Evolutionary conservation across 805 yeast genomes (phyloP), one percentile per base, ranked within the genome.

Genomic region (Metschnikowia borealis): DNA sequence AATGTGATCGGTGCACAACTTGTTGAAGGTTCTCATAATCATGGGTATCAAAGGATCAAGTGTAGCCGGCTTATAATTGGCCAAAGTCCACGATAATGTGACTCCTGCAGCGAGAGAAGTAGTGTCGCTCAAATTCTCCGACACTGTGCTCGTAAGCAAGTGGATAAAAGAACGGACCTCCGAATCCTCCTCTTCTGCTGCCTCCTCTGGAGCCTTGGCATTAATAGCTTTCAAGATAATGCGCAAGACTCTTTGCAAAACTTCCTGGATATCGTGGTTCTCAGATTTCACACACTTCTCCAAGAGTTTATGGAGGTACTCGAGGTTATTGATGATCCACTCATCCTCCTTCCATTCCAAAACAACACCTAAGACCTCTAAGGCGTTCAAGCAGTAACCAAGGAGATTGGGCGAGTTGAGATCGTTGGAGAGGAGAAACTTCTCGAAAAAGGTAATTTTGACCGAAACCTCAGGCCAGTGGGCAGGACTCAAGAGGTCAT

Each of bases 391-490:
- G 58, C 96, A 87, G 58, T 87, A 85, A 1, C 90, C 89, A 21
- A 89, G 65, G 38, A 87, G 77, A 53, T 84, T 84, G 34, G 82
- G 78, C 13, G 89, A 79, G 35, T 78, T 81, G 51, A 87, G 71
- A 55, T 92, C 97, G 49, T 88, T 83, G 31, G 88, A 83, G 17
- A 87, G 81, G 48, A 94, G 70, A 60, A 90, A 88, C 54, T 94
- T 83, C 57, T 94, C 99, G 62, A 94, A 94, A 66, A 88, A 90
- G 1, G 85, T 80, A 33, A 94, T 73, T 59, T 89, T 89, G 17
- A 94, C 90, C n/a, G 84, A 79, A 6, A 89, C 95, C 57, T 89
- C 96, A 0, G 89, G 78, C 98, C 98, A 92, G 53, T 80, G 82
- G 0, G 77, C 78, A 3, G 87, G 82, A 8, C 89, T 82, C 49